Evolutionary conservation across 2,329 filamentous ascomycete genomes (phyloP).

Genomic region (Calonectria multiphialidica): DNA sequence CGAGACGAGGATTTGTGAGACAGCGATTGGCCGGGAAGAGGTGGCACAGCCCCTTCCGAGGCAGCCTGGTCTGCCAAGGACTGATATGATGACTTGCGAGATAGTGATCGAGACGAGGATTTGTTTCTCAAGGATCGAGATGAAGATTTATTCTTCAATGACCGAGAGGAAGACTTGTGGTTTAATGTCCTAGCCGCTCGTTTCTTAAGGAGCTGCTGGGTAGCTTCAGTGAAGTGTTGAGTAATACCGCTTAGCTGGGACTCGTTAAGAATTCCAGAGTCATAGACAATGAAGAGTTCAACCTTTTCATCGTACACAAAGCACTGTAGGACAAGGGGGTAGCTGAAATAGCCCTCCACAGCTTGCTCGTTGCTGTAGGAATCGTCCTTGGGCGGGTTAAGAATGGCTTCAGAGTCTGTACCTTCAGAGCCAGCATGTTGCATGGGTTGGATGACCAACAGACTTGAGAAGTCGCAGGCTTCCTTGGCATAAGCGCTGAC

Average conservation of each 20-base stretch:
- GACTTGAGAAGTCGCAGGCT: conserved; percentile 12
- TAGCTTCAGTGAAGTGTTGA: conserved; percentile 8
- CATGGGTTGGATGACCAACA: conserved; percentile 28
- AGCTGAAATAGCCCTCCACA: conserved; percentile 3
- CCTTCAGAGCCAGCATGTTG: not conserved
- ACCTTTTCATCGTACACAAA: not conserved
- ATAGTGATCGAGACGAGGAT: not conserved
- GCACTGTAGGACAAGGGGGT: conserved; percentile 8
- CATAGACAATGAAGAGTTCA: conserved; percentile 2
- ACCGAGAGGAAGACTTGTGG: not conserved
- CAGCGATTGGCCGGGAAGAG: not conserved
- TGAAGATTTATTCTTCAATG: not conserved
- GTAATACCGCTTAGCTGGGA: not conserved
- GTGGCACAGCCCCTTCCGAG: not conserved
- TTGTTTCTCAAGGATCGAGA: not conserved
- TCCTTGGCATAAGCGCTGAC: conserved; percentile 16
- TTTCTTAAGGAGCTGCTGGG: conserved; percentile 1
- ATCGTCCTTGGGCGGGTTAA: conserved; percentile 20
- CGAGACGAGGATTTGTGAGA: not conserved
- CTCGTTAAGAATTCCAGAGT: not conserved
- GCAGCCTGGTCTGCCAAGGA: not conserved
- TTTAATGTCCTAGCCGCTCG: not conserved
- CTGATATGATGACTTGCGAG: not conserved
- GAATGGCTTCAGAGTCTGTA: not conserved
- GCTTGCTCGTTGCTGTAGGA: not conserved